A percentile compares a stretch with the other conserved stretches of the same genome.
These are phyloP conservation scores for Kodamaea anthophila DNA, from an alignment of 1,139 yeast genomes.

Conservation along the genomic window DNA sequence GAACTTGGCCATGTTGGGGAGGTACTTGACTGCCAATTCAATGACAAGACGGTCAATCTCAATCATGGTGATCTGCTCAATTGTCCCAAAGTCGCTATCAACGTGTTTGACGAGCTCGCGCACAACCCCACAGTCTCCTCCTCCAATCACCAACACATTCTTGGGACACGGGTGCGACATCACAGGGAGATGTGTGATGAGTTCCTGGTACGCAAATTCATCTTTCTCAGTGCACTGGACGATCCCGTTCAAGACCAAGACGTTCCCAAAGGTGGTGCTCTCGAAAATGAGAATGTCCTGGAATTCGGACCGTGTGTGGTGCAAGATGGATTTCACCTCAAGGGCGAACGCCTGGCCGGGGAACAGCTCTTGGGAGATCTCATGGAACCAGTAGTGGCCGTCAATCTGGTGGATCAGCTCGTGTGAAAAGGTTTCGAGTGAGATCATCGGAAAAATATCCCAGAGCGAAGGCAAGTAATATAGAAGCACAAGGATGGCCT, in stretches of 20 bases:
- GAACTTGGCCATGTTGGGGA: slow-evolving; percentile 76
- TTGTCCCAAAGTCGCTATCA: slow-evolving; percentile 25
- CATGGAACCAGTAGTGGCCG: slow-evolving; percentile 37
- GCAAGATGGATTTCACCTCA: slow-evolving; percentile 27
- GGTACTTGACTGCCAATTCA: slow-evolving; percentile 61
- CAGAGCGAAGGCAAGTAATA: too few relatives aligned
- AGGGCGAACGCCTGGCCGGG: slow-evolving; percentile 44
- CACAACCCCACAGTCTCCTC: slow-evolving; percentile 91
- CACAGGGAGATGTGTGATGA: slow-evolving; percentile 75
- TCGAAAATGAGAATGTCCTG: slow-evolving; percentile 60
- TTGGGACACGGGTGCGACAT: slow-evolving; percentile 71
- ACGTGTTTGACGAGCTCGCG: slow-evolving; percentile 79
- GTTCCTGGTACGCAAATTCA: slow-evolving; percentile 86
- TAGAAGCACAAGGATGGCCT: too few relatives aligned
- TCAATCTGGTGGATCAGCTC: slow-evolving; percentile 21
- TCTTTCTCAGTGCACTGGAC: slow-evolving; percentile 87
- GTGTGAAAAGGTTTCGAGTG: slow-evolving; percentile 16
- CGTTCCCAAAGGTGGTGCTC: slow-evolving; percentile 74
- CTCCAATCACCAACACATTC: slow-evolving; percentile 80
- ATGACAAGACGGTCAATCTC: slow-evolving; percentile 91
- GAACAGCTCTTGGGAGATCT: slow-evolving; percentile 28
- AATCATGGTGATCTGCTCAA: slow-evolving; percentile 71
- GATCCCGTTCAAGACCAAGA: slow-evolving; percentile 78
- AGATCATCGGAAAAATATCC: slow-evolving; percentile 3
- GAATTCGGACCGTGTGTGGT: slow-evolving; percentile 31